These are phyloP conservation scores for Epichloe hybrida DNA, from an alignment of 2,329 filamentous ascomycete genomes.

Conservation along the genomic window DNA sequence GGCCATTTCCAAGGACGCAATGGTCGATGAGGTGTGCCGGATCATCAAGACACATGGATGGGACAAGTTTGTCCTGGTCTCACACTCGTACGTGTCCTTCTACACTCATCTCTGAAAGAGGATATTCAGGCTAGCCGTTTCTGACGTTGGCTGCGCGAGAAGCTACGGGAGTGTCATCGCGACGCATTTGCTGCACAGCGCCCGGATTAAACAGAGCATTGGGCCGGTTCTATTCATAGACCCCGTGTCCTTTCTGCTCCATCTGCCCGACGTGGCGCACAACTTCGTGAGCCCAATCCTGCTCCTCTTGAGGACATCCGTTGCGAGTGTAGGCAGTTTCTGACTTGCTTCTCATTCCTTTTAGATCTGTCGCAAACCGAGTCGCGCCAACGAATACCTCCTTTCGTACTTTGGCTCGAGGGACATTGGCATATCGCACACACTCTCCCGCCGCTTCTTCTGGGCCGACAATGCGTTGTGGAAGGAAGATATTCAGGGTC, in stretches of 20 bases:
- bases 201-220: slow-evolving; percentile 22
- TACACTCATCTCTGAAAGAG: too few species aligned
- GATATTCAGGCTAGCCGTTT: too few species aligned
- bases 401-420: slow-evolving; percentile 47
- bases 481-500: slow-evolving; percentile 37
- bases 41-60: slow-evolving; percentile 38
- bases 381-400: slow-evolving; percentile 41
- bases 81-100: slow-evolving; percentile 25
- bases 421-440: slow-evolving; percentile 45
- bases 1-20: slow-evolving; percentile 31
- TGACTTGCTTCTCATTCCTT: too few species aligned
- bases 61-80: slow-evolving; percentile 37
- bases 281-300: slow-evolving; percentile 33
- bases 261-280: slow-evolving; percentile 49
- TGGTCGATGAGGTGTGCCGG: slow-evolving; percentile 36
- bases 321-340: too few species aligned
- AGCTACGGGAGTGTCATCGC: slow-evolving; percentile 41
- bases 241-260: slow-evolving; percentile 45
- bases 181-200: slow-evolving; percentile 37
- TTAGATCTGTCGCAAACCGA: slow-evolving; percentile 26
- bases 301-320: too few species aligned
- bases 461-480: slow-evolving; percentile 49
- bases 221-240: slow-evolving; percentile 41
- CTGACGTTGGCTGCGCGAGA: neutral
- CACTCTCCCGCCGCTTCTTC: slow-evolving; percentile 43